Evolutionary conservation across 768 basidiomycete species (phyloP), one percentile per base, ranked within the genome.

Genomic region (Termitomyces sp.): DNA sequence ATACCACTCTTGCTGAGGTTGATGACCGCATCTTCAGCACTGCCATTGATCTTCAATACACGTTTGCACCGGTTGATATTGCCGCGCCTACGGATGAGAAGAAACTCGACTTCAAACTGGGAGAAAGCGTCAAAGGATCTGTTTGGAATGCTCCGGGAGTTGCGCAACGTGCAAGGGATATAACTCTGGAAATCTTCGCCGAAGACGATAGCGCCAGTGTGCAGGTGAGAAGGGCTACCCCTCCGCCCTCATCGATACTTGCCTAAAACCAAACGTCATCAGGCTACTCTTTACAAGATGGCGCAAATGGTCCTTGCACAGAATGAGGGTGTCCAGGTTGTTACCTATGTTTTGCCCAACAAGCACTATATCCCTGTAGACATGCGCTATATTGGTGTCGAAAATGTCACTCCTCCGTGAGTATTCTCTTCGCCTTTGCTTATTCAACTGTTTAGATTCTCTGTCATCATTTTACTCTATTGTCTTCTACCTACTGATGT

Each of bases 241-340:
- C 2, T 34, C 22, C 2, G 30, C 6, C 39, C 22, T 6, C 5
- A 5, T 34, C 9, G 3, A 10, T 10, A 22, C 8, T 22, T 12
- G 18, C 24, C 14, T 5, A 24, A 33, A 24, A 12, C 37, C 1
- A 10, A 3, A 22, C 9, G 12, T 32, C 27, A 37, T 27, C 71
- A 97, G 91, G 95, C 95, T 9, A 97, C 95, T 27, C 75, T 96
- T 51, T 95, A 87, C 81, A 91, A 89, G 75, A 95, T 95, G 86
- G 91, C 81, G 0, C 82, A 89, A 61, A 79, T 80, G 2, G 78
- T 98, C 62, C 73, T 97, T 30, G 72, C 72, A 1, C 85, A 89
- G 69, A 88, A 93, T 65, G 69, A 71, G 2, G 75, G 75, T 2
- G 78, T 97, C 13, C 68, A 79, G 43, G 72, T 71, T 2, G 88